Evolutionary conservation across 192 early-diverging fungal genomes (phyloP).

Genomic region (Polychytrium aggregatum): DNA sequence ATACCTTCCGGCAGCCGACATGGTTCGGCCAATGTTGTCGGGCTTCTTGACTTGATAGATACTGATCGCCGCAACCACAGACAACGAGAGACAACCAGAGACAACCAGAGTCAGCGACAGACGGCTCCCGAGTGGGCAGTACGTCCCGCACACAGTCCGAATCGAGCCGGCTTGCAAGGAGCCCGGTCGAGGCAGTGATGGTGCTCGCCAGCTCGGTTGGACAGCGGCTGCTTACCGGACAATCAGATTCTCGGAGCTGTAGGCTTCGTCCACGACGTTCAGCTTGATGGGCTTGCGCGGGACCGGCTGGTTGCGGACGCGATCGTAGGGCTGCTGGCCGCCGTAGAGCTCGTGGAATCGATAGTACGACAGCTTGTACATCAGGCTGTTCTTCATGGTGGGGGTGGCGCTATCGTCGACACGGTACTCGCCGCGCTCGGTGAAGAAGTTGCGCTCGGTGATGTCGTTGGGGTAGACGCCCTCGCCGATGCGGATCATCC

Average conservation of each 20-base stretch:
- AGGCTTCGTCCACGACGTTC: constrained; percentile 80
- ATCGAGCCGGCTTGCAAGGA: too few species aligned
- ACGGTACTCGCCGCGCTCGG: constrained; percentile 75
- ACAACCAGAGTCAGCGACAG: too few species aligned
- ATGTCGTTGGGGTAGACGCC: constrained; percentile 95
- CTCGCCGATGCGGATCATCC: constrained; percentile 99
- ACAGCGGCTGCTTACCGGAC: too few species aligned
- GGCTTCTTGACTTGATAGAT: constrained; percentile 96
- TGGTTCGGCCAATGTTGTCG: constrained; percentile 78
- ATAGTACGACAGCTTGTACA: constrained; percentile 98
- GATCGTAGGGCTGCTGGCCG: constrained; percentile 58
- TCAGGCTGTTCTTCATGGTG: constrained; percentile 82
- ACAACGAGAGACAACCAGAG: too few species aligned
- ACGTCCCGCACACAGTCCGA: too few species aligned
- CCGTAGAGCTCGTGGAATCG: constrained; percentile 85
- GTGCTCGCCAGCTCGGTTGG: too few species aligned
- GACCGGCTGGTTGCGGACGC: constrained; percentile 69
- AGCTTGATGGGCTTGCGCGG: constrained; percentile 70
- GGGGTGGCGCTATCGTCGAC: constrained; percentile 81
- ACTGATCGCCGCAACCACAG: too few species aligned
- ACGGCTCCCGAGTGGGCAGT: too few species aligned
- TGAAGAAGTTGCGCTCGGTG: constrained; percentile 82
- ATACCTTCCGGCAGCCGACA: constrained; percentile 40
- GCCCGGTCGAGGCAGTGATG: too few species aligned
- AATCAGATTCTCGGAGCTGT: constrained; percentile 92